Evolutionary conservation across 305 asterid species (phyloP), one percentile per base, ranked within the genome.

Genomic region (Fraxinus sp.): DNA sequence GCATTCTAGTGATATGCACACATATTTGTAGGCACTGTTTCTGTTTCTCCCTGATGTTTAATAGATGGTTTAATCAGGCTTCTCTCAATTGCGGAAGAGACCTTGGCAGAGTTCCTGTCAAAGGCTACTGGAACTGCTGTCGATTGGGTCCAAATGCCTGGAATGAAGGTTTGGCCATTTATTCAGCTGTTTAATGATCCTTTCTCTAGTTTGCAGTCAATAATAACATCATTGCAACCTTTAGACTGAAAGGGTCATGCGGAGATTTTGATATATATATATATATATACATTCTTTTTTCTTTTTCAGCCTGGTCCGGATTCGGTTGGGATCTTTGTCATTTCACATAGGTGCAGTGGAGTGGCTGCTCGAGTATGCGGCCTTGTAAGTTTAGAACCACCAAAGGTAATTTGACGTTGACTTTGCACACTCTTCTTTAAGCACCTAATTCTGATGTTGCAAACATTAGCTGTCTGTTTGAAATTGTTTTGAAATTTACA

Each of bases 71-170:
- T 76, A 82, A 81, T 90, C 90, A 95, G 99, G 85, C 97, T 95
- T 88, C 93, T 95, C 78, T 90, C 98, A 1, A 93, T 95, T 82
- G 99, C 99, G 33, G 98, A 94, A 89, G 97, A 93, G 92, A 94
- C 99, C 88, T 89, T 95, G 92, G 94, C 97, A 84, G 98, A 95
- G 96, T 95, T 95, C 94, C 97, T 95, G 44, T 93, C 98, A 39
- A 95, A 95, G 96, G 99, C 99, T 86, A 95, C 97, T 75, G 99
- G 99, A 90, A 95, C 99, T 89, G 97, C 99, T 91, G 98, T 95
- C 64, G 98, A 95, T 95, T 95, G 99, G 99, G 97, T 95, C 86
- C 99, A 94, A 92, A 90, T 95, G 97, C 99, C 99, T 91, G 99
- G 99, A 94, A 95, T 95, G 99, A 95, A 95, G 99, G 99, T 95